Evolutionary conservation across 331 rosid genomes (phyloP), one percentile per base, ranked within the genome.

Genomic region (Telfairia occidentalis): DNA sequence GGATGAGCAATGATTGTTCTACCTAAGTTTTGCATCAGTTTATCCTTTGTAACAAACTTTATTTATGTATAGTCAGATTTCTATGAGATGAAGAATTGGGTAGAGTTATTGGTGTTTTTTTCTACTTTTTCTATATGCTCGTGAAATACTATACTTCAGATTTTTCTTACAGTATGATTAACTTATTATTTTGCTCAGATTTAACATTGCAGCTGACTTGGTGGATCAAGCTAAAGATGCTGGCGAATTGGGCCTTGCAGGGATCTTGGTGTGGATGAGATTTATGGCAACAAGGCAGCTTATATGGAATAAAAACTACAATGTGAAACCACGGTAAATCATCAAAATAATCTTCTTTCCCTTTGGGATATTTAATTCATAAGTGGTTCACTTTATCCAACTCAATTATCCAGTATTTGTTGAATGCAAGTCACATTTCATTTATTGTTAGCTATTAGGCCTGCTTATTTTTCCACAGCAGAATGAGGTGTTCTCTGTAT

Each of bases 241-340:
- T 78, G 97, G 97, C 5, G 85, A 84, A 76, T 77, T 85, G 81
- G 99, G 97, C 74, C 84, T 95, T 71, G 96, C 93, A 0, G 97
- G 89, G 42, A 86, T 95, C 63, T 84, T 95, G 85, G 97, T 95
- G 76, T 95, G 99, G 99, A 90, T 92, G 97, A 88, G 99, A 82
- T 95, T 91, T 84, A 95, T 92, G 99, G 97, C 99, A 58, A 90
- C 92, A 3, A 88, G 99, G 84, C 99, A 95, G 89, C 97, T 92
- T 78, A 82, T 83, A 84, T 95, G 99, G 99, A 95, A 95, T 89
- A 95, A 95, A 90, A 92, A 95, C 80, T 95, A 95, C 87, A 95
- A 95, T 37, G 97, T 95, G 85, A 95, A 95, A 83, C 99, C 99
- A 85, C 96, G 99, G 97, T 95, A 87, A 43, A 52, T 61, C 67